phyloP scores from a whole-genome alignment of 768 basidiomycete species.

The Boletus rex-veris region DNA sequence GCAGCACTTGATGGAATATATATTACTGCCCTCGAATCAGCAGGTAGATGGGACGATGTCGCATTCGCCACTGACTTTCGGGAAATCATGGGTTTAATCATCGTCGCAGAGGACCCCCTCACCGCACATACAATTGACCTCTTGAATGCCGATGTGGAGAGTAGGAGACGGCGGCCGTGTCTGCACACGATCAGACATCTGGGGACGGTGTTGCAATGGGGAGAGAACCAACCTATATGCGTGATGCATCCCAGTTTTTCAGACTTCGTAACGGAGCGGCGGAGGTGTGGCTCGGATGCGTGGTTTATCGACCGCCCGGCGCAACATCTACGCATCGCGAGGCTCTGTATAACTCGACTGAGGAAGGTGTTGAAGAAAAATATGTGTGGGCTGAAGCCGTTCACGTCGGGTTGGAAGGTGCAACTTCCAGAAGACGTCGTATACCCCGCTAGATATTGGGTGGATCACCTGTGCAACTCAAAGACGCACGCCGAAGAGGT shows the following conservation, averaged over 20 bases:
- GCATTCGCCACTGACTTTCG: constrained; percentile 30
- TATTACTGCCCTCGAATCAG: constrained; percentile 29
- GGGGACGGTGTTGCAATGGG: constrained; percentile 27
- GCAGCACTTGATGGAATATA: constrained; percentile 30
- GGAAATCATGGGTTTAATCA: constrained; percentile 30
- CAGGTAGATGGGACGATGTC: constrained; percentile 30
- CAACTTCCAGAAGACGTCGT: constrained; percentile 24
- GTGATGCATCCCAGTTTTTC: constrained; percentile 34
- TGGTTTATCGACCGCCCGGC: constrained; percentile 28
- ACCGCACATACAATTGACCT: constrained; percentile 24
- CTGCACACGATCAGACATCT: constrained; percentile 30
- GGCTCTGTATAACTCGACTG: constrained; percentile 23
- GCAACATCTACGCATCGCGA: constrained; percentile 23
- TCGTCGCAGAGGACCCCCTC: constrained; percentile 30
- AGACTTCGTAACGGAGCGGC: constrained; percentile 32
- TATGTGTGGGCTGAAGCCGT: constrained; percentile 21
- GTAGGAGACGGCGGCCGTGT: constrained; percentile 22
- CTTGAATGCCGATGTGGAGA: constrained; percentile 17
- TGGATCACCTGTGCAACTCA: constrained; percentile 28
- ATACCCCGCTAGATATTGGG: constrained; percentile 28
- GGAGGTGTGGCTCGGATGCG: constrained; percentile 25
- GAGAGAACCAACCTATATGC: constrained; percentile 25
- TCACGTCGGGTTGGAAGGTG: constrained; percentile 10
- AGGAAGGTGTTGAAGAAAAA: constrained; percentile 23
- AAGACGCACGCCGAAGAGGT: not conserved